Base-by-base conservation (phyloP, 768 basidiomycete genomes). In the Suillus variegatus region DNA sequence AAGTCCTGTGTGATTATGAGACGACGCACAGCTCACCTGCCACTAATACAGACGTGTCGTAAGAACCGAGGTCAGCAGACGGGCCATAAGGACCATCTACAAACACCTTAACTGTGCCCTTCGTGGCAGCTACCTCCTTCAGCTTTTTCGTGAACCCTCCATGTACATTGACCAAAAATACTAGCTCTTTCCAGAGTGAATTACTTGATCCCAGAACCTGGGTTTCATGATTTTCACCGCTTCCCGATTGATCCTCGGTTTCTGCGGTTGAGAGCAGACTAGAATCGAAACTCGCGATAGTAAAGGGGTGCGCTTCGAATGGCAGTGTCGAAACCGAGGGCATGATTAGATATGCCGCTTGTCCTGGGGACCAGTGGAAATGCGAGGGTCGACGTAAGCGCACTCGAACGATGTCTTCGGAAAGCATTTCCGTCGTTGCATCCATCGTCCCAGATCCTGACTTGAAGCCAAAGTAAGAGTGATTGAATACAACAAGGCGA, bases 31-130 rank as follows among this genome's bases (percentile, higher is more conserved):
- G 68, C 69, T 22, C 47, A 84, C 86, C 87, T 49, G 84, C 81
- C 57, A 88, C 74, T 7, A 88, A 74, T 5, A 88, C 74, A 0
- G 83, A 79, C 7, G 79, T 82, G 16, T 83, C 80, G 62, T 79
- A 85, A 2, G 74, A 72, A 4, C 69, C 68, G 58, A 87, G 68
- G 44, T 77, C 71, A 0, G 82, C 82, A 0, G 82, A 77, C 1
- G 71, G 68, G 6, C 86, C 82, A 65, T 88, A 88, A 9, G 88
- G 87, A 4, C 87, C 88, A 44, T 90, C 89, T 1, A 91, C 67
- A 44, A 86, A 80, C 12, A 85, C 81, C 38, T 80, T 80, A 44
- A 85, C 75, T 16, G 71, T 72, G 49, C 71, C 67, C 4, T 75
- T 74, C 32, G 62, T 70, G 16, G 62, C 65, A 3, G 79, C 82